Conservation (phyloP, 1,139 yeast genomes). For the Maudiozyma humilis region DNA sequence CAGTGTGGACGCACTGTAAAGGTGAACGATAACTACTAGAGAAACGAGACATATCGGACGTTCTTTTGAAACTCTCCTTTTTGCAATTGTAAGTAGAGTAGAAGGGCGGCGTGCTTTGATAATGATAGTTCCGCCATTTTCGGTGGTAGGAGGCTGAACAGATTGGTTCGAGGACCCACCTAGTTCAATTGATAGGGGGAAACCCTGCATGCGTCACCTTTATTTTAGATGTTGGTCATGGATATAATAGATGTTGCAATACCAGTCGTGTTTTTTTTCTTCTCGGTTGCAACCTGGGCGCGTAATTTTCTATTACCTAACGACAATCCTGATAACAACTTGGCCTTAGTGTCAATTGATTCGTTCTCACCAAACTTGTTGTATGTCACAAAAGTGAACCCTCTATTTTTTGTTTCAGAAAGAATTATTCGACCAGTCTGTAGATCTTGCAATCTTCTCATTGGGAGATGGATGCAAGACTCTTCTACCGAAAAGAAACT, state of each 20-base stretch:
- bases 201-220: too few species aligned
- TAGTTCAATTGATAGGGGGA: too few species aligned
- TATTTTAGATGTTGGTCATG: background rate
- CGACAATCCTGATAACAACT: too few species aligned
- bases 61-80: too few species aligned
- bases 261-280: slow-evolving; percentile 33
- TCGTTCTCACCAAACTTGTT: slow-evolving; percentile 14
- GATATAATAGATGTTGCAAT: background rate
- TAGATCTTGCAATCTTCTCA: slow-evolving; percentile 27
- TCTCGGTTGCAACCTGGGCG: slow-evolving; percentile 51
- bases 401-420: slow-evolving; percentile 26
- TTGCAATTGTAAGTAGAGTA: background rate
- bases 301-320: slow-evolving; percentile 47
- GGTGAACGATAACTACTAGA: background rate
- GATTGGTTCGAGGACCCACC: background rate
- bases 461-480: slow-evolving; percentile 25
- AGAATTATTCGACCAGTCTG: slow-evolving; percentile 22
- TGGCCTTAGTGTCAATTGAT: too few species aligned
- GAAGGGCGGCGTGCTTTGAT: background rate
- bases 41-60: background rate
- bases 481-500: slow-evolving; percentile 24
- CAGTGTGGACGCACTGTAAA: background rate
- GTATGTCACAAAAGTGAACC: slow-evolving; percentile 28
- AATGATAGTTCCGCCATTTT: background rate
- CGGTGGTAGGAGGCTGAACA: background rate